Evolutionary conservation across 495 filamentous ascomycete species (phyloP), one percentile per base, ranked within the genome.

Genomic region (Lasiosphaeria ovina): DNA sequence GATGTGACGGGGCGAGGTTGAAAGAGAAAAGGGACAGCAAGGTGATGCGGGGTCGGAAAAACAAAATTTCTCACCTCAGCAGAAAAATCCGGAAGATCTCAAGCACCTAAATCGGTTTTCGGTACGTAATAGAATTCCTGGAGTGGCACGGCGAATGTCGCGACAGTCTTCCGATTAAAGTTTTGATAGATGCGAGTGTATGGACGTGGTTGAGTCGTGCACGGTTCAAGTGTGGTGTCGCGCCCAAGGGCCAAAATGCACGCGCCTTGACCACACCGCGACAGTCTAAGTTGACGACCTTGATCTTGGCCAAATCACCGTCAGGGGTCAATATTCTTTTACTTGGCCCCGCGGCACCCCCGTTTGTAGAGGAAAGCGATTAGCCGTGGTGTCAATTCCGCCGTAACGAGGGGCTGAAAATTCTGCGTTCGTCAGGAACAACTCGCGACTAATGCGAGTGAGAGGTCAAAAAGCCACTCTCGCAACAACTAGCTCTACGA

Each of bases 231-330:
- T 61, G 51, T 54, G 24, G 24, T 24, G 24, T 24, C 24, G 24
- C 24, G 24, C 24, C 24, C 24, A 53, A 42, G 38, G 49, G 48
- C 54, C 57, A 47, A 47, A 57, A 49, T 48, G 36, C 51, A 55
- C 58, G 57, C 62, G 63, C 64, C 62, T 61, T 60, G 64, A 59
- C 64, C 64, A 66, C 61, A 58, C 57, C 32, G 10, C 35, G 44
- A 63, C 33, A 54, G 61, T 51, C 62, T 64, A 66, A 66, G 60
- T 58, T 61, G 62, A 66, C 64, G 64, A 66, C 64, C 51, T 53
- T 50, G 55, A 59, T 60, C 50, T 60, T 53, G 36, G 44, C 57
- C 16, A 52, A 52, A 40, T 59, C 57, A 47, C 38, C 24, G 36
- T 47, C 40, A 11, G 32, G 35, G 17, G 14, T 54, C 12, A 14